Base-by-base conservation (phyloP, 495 filamentous ascomycete species). In the Talaromyces proteolyticus region DNA sequence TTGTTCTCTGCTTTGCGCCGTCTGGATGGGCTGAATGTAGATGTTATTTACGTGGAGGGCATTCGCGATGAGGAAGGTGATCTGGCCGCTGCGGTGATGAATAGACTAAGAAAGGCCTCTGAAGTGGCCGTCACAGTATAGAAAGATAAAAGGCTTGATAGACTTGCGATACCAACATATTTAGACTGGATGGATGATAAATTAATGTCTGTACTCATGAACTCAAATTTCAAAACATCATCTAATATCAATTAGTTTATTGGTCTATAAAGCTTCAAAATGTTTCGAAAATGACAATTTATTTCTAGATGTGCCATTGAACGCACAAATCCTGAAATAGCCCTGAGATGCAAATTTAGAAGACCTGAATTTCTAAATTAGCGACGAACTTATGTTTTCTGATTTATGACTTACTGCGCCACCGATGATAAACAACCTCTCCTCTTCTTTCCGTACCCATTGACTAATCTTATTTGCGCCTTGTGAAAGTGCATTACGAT, bases 41-140 rank as follows among this genome's bases (percentile, higher is more conserved):
- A 92, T 66, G 76, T 88, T 6, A 97, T 99, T 51, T 86, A 89
- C 57, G 89, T 97, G 4, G 93, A 99, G 63, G 91, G 92, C 8
- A 86, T 96, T 38, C 71, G 79, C 29, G 91, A 93, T 56, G 42
- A 53, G 4, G 80, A 87, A 37, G 85, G 84, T 34, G 85, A 89
- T 59, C 81, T 91, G 49, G 89, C 90, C n/a, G 87, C 90, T 16
- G 94, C 93, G 7, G 83, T 98, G 40, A 97, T 98, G 94, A 98
- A 98, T 60, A 75, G 92, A 55, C 68, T 97, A 6, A 73, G 93
- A 42, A 97, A 97, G 70, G 92, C 92, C 26, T 91, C 93, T 39
- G 76, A 75, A 24, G 54, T 61, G 23, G 71, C 72, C 52, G 55
- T 76, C 36, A 58, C 61, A 45, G 62, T 64, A 19, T 76, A 60